Evolutionary conservation across 805 yeast species (phyloP), one percentile per base, ranked within the genome.

Genomic region (Yamadazyma takamatsuzukensis): DNA sequence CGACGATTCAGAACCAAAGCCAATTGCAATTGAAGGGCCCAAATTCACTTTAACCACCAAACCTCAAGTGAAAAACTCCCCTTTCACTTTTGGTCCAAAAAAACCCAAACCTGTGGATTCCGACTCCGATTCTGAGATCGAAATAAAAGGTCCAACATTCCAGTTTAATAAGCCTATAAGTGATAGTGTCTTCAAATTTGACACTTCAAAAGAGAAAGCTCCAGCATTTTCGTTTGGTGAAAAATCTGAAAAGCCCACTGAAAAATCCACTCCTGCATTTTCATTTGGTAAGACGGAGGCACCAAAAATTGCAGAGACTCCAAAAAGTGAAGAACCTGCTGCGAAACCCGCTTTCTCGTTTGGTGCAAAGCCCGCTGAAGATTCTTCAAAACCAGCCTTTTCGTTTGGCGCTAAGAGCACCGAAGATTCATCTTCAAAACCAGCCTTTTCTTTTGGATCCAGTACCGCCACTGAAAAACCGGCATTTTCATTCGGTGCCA

Each of bases 101-200:
- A 49, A 52, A 18, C 44, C 40, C 13, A 45, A 49, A 26, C 51
- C 51, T 29, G 40, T 32, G 14, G 47, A 41, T 27, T 45, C 45
- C 8, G 52, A 47, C 25, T 61, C 71, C 3, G 78, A 71, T 32
- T 61, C 72, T 1, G 83, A 78, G 22, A 56, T 79, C 16, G 80
- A 78, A 50, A 72, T 82, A 18, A 75, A 83, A 54, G 94, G 94
- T 1, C 94, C 95, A 14, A 57, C 67, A 10, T 85, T 85, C 52
- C 70, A 53, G 4, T 64, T 66, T 45, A 54, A 53, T 38, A 64
- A 64, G 37, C 47, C 54, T 8, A 63, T 64, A 13, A 45, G 51
- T 25, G 70, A 64, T 36, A 48, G 45, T 15, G 60, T 62, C 8
- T 65, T 65, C 41, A 49, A 51, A 32, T 40, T 51, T 12, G 14